Evolutionary conservation across 345 rosid species (phyloP).

Genomic region (Eucalyptus polybractea): DNA sequence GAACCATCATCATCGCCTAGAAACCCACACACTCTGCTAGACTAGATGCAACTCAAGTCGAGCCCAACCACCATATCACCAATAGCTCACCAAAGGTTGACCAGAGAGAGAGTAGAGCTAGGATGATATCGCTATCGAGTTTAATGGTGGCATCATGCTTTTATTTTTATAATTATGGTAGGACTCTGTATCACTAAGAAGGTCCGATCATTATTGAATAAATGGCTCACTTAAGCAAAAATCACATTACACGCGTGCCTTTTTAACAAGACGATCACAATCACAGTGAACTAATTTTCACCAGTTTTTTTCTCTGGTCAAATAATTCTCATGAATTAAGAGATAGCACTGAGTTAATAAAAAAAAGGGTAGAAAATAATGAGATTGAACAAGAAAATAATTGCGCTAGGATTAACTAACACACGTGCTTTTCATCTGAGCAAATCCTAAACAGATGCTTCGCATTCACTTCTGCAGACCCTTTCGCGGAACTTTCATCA

Average conservation of each 20-base stretch:
- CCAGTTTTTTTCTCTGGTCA: background rate
- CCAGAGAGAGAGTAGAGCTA: rapidly evolving
- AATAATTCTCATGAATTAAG: background rate
- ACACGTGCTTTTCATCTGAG: background rate
- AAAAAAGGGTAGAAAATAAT: background rate
- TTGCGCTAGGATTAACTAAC: background rate
- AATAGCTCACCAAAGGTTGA: background rate
- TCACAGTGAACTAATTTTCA: background rate
- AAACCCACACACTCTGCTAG: rapidly evolving
- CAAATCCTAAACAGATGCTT: background rate
- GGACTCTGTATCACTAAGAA: background rate
- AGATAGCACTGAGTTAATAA: background rate
- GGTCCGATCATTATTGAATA: rapidly evolving
- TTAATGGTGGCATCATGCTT: rapidly evolving
- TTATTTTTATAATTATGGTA: too few species aligned
- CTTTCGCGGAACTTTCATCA: background rate
- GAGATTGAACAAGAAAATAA: background rate
- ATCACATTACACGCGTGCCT: background rate
- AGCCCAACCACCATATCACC: background rate
- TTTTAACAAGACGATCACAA: background rate
- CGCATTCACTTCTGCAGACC: background rate
- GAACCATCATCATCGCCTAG: background rate
- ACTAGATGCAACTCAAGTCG: background rate
- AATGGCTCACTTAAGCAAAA: background rate
- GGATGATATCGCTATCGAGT: rapidly evolving